Percentiles rank a stretch among this genome's conserved stretches.
Conservation (phyloP, 2,329 filamentous ascomycete species). For the Coniella vitis region DNA sequence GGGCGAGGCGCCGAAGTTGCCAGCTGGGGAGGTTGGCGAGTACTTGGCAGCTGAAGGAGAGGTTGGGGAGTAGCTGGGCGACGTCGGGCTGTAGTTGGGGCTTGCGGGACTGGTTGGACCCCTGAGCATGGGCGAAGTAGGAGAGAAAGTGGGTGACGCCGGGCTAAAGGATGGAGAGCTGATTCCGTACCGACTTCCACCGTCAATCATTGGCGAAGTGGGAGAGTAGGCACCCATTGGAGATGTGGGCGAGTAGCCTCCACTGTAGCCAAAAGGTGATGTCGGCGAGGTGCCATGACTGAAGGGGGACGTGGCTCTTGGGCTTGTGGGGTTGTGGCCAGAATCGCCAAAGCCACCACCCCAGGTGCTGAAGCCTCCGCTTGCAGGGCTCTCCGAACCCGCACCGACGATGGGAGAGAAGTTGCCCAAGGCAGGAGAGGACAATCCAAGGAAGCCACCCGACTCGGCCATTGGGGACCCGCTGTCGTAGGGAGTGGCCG, state of each 20-base stretch:
- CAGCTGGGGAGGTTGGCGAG: slow-evolving; percentile 64
- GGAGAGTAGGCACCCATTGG: slow-evolving; percentile 70
- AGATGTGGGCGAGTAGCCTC: slow-evolving; percentile 69
- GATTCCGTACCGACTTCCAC: slow-evolving; percentile 46
- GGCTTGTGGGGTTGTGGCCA: slow-evolving; percentile 44
- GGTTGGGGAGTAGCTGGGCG: slow-evolving; percentile 57
- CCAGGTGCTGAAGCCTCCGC: slow-evolving; percentile 37
- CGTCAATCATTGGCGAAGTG: slow-evolving; percentile 60
- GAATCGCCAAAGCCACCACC: slow-evolving; percentile 9
- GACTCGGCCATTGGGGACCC: slow-evolving; percentile 72
- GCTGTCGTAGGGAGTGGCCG: slow-evolving; percentile 89
- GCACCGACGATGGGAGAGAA: slow-evolving; percentile 73
- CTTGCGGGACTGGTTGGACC: slow-evolving; percentile 45
- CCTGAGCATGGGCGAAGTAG: slow-evolving; percentile 52
- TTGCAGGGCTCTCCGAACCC: slow-evolving; percentile 62
- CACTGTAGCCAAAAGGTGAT: slow-evolving; percentile 52
- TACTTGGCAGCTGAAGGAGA: slow-evolving; percentile 54
- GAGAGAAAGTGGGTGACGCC: slow-evolving; percentile 57
- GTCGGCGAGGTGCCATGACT: slow-evolving; percentile 53
- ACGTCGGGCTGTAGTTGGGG: slow-evolving; percentile 59
- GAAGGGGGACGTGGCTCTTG: slow-evolving; percentile 69
- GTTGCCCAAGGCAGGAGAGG: slow-evolving; percentile 55
- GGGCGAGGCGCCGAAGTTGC: slow-evolving; percentile 58
- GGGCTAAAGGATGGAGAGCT: slow-evolving; percentile 56
- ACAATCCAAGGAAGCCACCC: slow-evolving; percentile 53